Evolutionary conservation across 2,329 filamentous ascomycete genomes (phyloP), one percentile per base, ranked within the genome.

Genomic region (Fusarium sp.): DNA sequence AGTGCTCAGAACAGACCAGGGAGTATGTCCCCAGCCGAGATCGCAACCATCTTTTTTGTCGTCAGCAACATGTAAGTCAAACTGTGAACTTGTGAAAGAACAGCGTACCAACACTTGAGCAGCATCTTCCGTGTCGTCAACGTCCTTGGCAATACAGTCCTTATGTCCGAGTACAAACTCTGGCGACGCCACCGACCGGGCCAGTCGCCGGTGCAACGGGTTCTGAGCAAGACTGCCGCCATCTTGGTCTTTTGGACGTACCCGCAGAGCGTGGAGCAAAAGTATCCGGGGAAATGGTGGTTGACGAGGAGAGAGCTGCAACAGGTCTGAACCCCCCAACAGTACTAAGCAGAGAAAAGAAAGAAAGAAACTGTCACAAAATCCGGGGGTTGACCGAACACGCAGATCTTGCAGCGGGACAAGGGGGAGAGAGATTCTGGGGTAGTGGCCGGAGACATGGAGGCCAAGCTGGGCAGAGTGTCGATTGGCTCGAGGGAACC

Each of bases 241-340:
- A 76, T 79, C 1, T 65, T 85, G 29, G 81, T 85, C n/a, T 82
- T 84, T 56, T 85, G 83, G 82, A 84, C 83, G 6, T 85, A 86
- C 37, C 84, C 84, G 9, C 82, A 82, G 48, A 81, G 79, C 22
- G 76, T 85, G 6, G 82, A 84, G 67, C 83, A 85, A 65, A 80
- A 79, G 31, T 84, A 83, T 45, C 82, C 82, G 3, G 79, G 76
- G 29, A 78, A 24, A 64, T 81, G 77, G 78, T 81, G 78, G 79
- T 76, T 75, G 13, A 52, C 35, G 13, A 68, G 50, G 10, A 37
- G 58, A 14, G 11, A 52, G 20, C 43, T 31, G 43, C 8, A 52
- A 9, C 6, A 54, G 9, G 45, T 27, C 8, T 50, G 22, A 50
- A 2, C 43, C 7, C 6, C 27, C 29, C 29, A 31, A 31, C 2